A percentile compares a stretch with the other conserved stretches of the same genome.
phyloP scores from a whole-genome alignment of 768 basidiomycete genomes.

The Suillus brevipes region DNA sequence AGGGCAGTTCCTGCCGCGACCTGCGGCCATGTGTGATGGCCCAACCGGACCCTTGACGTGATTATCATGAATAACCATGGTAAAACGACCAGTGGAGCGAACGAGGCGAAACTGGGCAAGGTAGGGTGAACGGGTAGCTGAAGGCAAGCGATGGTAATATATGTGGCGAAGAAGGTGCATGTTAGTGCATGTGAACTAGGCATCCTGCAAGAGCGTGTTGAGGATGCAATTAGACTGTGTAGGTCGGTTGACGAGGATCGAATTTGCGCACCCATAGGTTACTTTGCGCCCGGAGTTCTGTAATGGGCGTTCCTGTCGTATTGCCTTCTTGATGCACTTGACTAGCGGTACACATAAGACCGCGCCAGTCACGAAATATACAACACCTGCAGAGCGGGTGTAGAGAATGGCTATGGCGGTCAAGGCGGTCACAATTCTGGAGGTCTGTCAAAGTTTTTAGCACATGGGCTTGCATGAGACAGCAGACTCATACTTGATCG shows the following conservation, averaged over 20 bases:
- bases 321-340: constrained; percentile 57
- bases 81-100: constrained; percentile 48
- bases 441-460: constrained; percentile 45
- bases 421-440: constrained; percentile 51
- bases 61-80: constrained; percentile 59
- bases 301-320: constrained; percentile 66
- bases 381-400: constrained; percentile 61
- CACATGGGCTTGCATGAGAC: not conserved
- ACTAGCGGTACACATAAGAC: constrained; percentile 55
- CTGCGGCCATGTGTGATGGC: constrained; percentile 74
- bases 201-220: constrained; percentile 52
- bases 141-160: constrained; percentile 54
- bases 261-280: constrained; percentile 63
- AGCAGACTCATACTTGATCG: constrained; percentile 26
- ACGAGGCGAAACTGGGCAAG: constrained; percentile 37
- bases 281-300: constrained; percentile 44
- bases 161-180: constrained; percentile 65
- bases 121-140: constrained; percentile 61
- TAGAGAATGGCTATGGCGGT: constrained; percentile 53
- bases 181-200: constrained; percentile 79
- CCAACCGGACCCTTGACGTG: constrained; percentile 70
- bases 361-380: constrained; percentile 61
- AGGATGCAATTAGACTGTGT: not conserved
- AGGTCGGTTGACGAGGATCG: not conserved
- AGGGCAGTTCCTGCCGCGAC: constrained; percentile 59